These are phyloP conservation scores for Beauveria pseudobassiana DNA, from an alignment of 2,329 filamentous ascomycete genomes.

Conservation along the genomic window DNA sequence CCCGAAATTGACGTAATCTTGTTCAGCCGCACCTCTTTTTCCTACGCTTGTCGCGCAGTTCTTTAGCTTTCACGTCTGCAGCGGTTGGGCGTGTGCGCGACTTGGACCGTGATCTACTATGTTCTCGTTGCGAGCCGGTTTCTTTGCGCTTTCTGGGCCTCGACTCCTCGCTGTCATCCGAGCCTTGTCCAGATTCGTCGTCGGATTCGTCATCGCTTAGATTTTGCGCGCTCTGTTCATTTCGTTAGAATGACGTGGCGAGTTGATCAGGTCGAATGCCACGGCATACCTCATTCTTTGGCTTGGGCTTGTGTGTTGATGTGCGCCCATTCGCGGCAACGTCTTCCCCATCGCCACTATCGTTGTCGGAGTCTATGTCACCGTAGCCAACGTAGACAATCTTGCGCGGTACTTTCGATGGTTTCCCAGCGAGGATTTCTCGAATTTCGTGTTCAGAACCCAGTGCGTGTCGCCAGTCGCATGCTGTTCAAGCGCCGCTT, in stretches of 20 bases:
- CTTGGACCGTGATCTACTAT: conserved; percentile 26
- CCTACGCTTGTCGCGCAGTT: conserved; percentile 51
- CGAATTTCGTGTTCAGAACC: conserved; percentile 52
- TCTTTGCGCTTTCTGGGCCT: conserved; percentile 22
- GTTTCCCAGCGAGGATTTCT: conserved; percentile 20
- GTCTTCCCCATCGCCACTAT: conserved; percentile 29
- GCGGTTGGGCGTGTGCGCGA: conserved; percentile 20
- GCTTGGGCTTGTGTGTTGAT: conserved; percentile 26
- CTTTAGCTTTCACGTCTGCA: conserved; percentile 29
- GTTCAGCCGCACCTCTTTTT: conserved; percentile 61
- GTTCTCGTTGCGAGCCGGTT: conserved; percentile 15
- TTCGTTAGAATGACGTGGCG: not conserved
- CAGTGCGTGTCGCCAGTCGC: conserved; percentile 66
- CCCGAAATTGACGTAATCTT: conserved; percentile 54
- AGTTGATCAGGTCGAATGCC: not conserved
- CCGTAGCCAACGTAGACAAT: conserved; percentile 54
- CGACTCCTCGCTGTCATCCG: conserved; percentile 16
- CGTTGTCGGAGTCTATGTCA: conserved; percentile 37
- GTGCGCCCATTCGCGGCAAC: conserved; percentile 27
- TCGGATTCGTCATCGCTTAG: conserved; percentile 13
- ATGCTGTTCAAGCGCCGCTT: conserved; percentile 53
- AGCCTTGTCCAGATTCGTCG: conserved; percentile 19
- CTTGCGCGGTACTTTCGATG: conserved; percentile 35
- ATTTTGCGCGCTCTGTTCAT: conserved; percentile 16
- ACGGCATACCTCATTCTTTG: conserved; percentile 22